Percentiles rank a stretch among this genome's conserved stretches.
Evolutionary conservation across 306 rosid species (phyloP).

Genomic region (Prosopis cineraria): DNA sequence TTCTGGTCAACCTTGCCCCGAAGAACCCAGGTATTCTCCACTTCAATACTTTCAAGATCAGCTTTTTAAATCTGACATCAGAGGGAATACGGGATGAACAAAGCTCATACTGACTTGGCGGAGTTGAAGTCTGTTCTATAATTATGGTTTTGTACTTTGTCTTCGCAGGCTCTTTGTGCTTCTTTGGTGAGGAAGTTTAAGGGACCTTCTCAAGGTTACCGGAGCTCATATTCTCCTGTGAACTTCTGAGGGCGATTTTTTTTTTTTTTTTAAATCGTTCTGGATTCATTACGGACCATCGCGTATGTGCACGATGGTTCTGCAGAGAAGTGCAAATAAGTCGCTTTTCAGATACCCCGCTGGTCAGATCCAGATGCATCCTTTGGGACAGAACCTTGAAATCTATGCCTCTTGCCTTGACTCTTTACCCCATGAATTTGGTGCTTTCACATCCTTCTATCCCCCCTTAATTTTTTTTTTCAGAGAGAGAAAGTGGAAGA

Average conservation of each 20-base stretch:
- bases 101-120: not conserved
- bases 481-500: constrained; percentile 13
- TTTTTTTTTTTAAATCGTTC: constrained; percentile 35
- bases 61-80: constrained; percentile 26
- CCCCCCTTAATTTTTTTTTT: not conserved
- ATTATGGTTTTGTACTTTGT: constrained; percentile 27
- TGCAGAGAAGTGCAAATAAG: constrained; percentile 33
- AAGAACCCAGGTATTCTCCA: constrained; percentile 60
- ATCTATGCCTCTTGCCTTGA: constrained; percentile 29
- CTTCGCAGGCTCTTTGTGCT: constrained; percentile 58
- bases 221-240: constrained; percentile 80
- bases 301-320: constrained; percentile 36
- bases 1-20: constrained; percentile 81
- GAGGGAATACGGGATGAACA: constrained; percentile 11
- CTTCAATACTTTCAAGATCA: constrained; percentile 26
- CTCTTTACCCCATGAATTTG: constrained; percentile 35
- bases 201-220: constrained; percentile 75
- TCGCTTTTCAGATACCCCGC: constrained; percentile 33
- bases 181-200: constrained; percentile 64
- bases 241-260: constrained; percentile 59
- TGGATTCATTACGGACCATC: constrained; percentile 35
- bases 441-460: constrained; percentile 30
- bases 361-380: constrained; percentile 35
- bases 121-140: constrained; percentile 13
- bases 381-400: constrained; percentile 28